These are phyloP conservation scores for Diplocarpon mali DNA, from an alignment of 2,329 filamentous ascomycete genomes.

Conservation along the genomic window DNA sequence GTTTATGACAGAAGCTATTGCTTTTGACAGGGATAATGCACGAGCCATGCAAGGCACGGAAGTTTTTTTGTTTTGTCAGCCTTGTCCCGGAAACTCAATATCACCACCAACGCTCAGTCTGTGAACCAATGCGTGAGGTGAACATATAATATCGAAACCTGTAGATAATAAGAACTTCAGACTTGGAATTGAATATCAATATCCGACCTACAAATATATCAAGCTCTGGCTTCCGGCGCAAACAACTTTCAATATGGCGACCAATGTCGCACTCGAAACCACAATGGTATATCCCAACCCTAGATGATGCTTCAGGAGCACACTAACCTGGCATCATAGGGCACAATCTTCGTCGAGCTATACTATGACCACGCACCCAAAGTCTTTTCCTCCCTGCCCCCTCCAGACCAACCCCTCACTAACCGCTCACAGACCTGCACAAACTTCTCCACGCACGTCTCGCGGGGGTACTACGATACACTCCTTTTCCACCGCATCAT, in stretches of 20 bases:
- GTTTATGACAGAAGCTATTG: neutral
- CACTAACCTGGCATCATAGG: slow-evolving; percentile 38
- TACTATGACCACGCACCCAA: slow-evolving; percentile 81
- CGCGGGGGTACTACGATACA: slow-evolving; percentile 78
- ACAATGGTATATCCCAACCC: slow-evolving; percentile 52
- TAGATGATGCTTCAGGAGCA: neutral
- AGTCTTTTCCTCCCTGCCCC: slow-evolving; percentile 25
- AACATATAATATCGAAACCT: neutral
- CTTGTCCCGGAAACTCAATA: slow-evolving; percentile 14
- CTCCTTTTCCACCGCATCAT: slow-evolving; percentile 91
- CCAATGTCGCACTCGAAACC: slow-evolving; percentile 71
- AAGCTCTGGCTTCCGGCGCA: slow-evolving; percentile 7
- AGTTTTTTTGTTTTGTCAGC: slow-evolving; percentile 11
- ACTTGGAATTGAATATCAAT: neutral
- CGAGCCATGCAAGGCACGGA: neutral
- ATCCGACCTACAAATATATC: neutral
- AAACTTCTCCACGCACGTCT: slow-evolving; percentile 74
- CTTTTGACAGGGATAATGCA: no score
- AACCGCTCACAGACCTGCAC: slow-evolving; percentile 51
- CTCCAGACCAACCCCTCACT: slow-evolving; percentile 2
- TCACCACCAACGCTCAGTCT: neutral
- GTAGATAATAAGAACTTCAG: neutral
- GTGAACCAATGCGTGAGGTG: no score
- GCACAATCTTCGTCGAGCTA: slow-evolving; percentile 76
- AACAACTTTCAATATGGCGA: slow-evolving; percentile 46